Percentiles rank a stretch among this genome's conserved stretches.
Conservation (phyloP, 2,329 filamentous ascomycete genomes). For the Dactylellina parvicollis region DNA sequence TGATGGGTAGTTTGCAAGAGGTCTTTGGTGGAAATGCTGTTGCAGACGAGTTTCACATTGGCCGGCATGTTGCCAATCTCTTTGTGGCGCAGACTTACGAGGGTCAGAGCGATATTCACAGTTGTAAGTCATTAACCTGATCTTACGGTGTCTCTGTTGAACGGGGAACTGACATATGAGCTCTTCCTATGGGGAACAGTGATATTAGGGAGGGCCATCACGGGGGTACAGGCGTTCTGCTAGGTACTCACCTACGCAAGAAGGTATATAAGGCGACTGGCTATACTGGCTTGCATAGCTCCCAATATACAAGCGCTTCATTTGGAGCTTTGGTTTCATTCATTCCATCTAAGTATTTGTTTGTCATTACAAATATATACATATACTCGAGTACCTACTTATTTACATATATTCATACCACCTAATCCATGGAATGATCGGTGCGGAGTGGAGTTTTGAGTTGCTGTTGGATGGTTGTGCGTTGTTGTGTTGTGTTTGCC, state of each 20-base stretch:
- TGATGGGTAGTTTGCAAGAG: slow-evolving; percentile 75
- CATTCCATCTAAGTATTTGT: too few relatives aligned
- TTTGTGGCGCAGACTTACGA: slow-evolving; percentile 99
- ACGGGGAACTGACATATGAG: not conserved
- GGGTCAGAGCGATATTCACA: slow-evolving; percentile 96
- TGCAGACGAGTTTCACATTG: slow-evolving; percentile 95
- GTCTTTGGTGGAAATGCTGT: slow-evolving; percentile 98
- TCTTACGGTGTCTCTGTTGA: not conserved
- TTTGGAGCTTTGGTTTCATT: too few relatives aligned
- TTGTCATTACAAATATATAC: too few relatives aligned
- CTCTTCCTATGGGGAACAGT: slow-evolving; percentile 59
- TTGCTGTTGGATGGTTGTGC: slow-evolving; percentile 15
- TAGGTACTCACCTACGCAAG: slow-evolving; percentile 9
- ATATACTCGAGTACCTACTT: not conserved
- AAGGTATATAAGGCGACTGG: not conserved
- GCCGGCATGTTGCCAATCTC: slow-evolving; percentile 91
- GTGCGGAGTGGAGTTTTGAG: not conserved
- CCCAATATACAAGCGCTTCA: too few relatives aligned
- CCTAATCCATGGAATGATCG: too few relatives aligned
- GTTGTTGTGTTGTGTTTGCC: slow-evolving; percentile 40
- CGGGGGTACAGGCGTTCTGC: slow-evolving; percentile 78
- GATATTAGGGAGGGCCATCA: slow-evolving; percentile 75
- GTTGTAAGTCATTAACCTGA: slow-evolving; percentile 72
- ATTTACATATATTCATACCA: not conserved
- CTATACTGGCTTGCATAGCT: not conserved